Base-by-base conservation (phyloP, 2,329 filamentous ascomycete genomes). In the Sporothrix euskadiensis region DNA sequence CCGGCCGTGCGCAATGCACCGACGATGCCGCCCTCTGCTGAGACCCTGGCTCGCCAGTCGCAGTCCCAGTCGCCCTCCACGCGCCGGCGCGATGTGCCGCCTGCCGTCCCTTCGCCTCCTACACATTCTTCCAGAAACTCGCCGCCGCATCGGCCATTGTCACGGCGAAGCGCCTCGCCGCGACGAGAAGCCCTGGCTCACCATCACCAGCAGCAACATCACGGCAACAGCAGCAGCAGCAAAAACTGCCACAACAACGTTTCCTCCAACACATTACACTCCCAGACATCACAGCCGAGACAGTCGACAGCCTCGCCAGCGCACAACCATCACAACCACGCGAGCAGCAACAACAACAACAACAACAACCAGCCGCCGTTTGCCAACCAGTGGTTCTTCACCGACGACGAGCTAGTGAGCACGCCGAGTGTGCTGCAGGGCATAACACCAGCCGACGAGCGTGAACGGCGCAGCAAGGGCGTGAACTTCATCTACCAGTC, bases 401-500 rank as follows among this genome's bases (percentile, higher is more conserved):
- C 91, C 16, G 87, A 92, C 63, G 90, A 93, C 66, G 96, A 99
- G 83, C 87, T 97, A 35, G 84, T 89, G 71, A 92, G 91, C 79
- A 92, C 94, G 7, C 96, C 96, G 0, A 96, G 93, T 71, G 90
- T 97, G 74, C 83, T 94, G 16, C 93, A 97, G 77, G 95, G 95
- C 30, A 88, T 98, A 80, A 81, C 89, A 9, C 86, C 90, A 3
- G 88, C 90, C 41, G 91, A 96, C 79, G 96, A 98, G 83, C 88
- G 93, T 75, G 87, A 92, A 76, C 87, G 92, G 74, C 89, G 96
- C 73, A 91, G 92, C 75, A 98, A 98, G 81, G 95, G 96, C 65
- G 91, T 98, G 80, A 97, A 97, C 81, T 99, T 99, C 83, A 97
- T 99, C 78, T 91, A 94, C 76, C 94, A 98, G 81, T 94, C 95